A percentile compares a stretch with the other conserved stretches of the same genome.
phyloP scores from a whole-genome alignment of 179 eudicot genomes.

The Pouteria campechiana region DNA sequence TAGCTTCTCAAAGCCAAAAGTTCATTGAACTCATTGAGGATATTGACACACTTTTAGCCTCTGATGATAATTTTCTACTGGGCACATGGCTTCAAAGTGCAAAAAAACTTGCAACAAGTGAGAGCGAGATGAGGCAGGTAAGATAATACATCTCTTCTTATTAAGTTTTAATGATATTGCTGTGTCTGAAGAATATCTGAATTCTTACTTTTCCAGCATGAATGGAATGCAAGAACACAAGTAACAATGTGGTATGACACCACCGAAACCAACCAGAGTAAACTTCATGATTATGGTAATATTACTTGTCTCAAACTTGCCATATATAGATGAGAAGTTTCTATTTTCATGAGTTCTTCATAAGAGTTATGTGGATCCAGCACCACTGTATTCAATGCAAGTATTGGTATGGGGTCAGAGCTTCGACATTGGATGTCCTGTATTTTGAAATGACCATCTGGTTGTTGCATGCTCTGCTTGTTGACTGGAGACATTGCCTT shows the following conservation, averaged over 20 bases:
- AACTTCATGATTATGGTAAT: conserved; percentile 96
- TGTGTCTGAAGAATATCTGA: too few relatives aligned
- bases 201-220: conserved; percentile 42
- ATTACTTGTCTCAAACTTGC: neutral
- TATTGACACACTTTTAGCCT: conserved; percentile 65
- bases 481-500: too few relatives aligned
- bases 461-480: too few relatives aligned
- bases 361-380: too few relatives aligned
- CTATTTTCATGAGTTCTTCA: too few relatives aligned
- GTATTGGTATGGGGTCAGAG: too few relatives aligned
- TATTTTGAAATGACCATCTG: too few relatives aligned
- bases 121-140: conserved; percentile 69
- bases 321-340: too few relatives aligned
- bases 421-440: too few relatives aligned
- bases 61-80: conserved; percentile 88
- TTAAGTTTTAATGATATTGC: neutral
- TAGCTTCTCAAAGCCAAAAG: conserved; percentile 34
- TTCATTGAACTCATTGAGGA: conserved; percentile 67
- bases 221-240: conserved; percentile 98
- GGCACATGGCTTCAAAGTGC: conserved; percentile 95
- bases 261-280: conserved; percentile 57
- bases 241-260: conserved; percentile 97
- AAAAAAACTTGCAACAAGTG: conserved; percentile 53
- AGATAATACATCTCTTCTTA: conserved; percentile 1
- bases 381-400: too few relatives aligned